phyloP scores from a whole-genome alignment of 306 rosid species.

The Senna siamea region DNA sequence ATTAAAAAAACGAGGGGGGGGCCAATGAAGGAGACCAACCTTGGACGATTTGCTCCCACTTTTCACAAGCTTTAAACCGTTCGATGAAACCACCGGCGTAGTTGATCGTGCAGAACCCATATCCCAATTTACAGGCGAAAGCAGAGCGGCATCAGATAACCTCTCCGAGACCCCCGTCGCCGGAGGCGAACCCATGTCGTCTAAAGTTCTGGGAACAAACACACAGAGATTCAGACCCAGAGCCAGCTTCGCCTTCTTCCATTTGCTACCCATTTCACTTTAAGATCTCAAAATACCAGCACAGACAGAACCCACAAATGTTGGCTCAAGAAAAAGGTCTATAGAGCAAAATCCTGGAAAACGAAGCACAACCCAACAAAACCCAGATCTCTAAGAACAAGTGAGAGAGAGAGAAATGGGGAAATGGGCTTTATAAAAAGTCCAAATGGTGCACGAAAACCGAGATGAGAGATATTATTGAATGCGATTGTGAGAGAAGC shows the following conservation, averaged over 20 bases:
- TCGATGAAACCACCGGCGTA: constrained; percentile 46
- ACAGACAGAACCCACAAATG: constrained; percentile 3
- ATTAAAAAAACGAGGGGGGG: background rate
- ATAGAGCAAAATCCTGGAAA: constrained; percentile 21
- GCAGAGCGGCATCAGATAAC: constrained; percentile 82
- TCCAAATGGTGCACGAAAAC: constrained; percentile 60
- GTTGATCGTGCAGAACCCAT: constrained; percentile 40
- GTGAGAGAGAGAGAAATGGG: constrained; percentile 37
- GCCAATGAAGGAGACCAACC: constrained; percentile 41
- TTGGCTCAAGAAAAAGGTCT: no score
- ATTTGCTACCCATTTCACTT: constrained; percentile 82
- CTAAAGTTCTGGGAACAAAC: constrained; percentile 74
- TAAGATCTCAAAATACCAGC: constrained; percentile 44
- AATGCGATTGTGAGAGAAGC: no score
- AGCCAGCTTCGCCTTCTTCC: constrained; percentile 92
- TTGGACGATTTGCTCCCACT: constrained; percentile 55
- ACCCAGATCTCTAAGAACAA: constrained; percentile 73
- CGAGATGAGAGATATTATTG: constrained; percentile 40
- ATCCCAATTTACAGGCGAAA: no score
- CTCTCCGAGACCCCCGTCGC: constrained; percentile 60
- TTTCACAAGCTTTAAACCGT: constrained; percentile 43
- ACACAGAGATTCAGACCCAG: constrained; percentile 85
- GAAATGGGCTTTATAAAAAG: constrained; percentile 58
- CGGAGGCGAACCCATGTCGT: constrained; percentile 63
- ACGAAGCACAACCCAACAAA: constrained; percentile 37